These are phyloP conservation scores for Argentina anserina DNA, from an alignment of 306 rosid species.

Conservation along the genomic window DNA sequence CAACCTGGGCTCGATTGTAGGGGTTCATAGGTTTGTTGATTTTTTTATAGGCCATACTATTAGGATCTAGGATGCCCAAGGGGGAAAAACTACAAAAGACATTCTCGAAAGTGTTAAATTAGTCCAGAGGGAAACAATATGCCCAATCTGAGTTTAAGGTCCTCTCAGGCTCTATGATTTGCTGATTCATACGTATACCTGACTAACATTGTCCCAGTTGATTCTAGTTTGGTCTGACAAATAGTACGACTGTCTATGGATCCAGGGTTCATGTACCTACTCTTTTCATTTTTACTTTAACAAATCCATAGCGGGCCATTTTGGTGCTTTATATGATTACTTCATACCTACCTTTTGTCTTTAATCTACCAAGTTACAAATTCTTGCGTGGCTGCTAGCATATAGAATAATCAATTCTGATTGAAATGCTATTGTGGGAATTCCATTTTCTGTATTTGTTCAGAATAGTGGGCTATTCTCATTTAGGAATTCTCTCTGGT, in stretches of 20 bases:
- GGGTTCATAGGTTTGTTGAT: not conserved
- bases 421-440: not conserved
- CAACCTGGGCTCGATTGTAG: not conserved
- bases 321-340: not conserved
- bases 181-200: not conserved
- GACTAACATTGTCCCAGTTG: not conserved
- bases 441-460: not conserved
- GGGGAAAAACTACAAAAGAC: not conserved
- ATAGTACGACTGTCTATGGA: not conserved
- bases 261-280: not conserved
- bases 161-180: not conserved
- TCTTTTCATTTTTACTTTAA: not conserved
- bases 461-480: not conserved
- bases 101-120: too few relatives aligned
- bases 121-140: not conserved
- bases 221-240: not conserved
- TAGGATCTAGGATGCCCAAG: not conserved
- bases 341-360: not conserved
- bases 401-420: not conserved
- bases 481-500: not conserved
- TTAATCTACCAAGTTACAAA: not conserved
- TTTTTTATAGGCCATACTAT: not conserved
- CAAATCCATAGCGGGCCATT: not conserved
- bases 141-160: not conserved
- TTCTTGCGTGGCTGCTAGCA: not conserved